Base-by-base conservation (phyloP, 164 flowering plant species). In the Magnolia kwangsiensis region DNA sequence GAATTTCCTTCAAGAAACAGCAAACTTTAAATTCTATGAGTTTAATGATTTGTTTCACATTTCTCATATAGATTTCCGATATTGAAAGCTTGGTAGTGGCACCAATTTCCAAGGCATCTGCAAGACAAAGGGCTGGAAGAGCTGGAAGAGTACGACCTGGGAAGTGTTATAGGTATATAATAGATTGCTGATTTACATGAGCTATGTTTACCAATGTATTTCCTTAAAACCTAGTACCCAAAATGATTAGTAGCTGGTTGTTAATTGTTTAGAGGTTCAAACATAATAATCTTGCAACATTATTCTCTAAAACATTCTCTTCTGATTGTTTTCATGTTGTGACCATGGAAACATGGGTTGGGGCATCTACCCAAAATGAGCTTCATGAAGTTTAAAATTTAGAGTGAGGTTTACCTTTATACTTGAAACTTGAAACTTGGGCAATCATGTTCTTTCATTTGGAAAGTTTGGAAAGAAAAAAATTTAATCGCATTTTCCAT, bases 71-170 rank as follows among this genome's bases (percentile, higher is more conserved):
- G 99, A 85, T 96, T 49, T 83, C 97, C 51, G 96, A 96, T 80
- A 90, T 96, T 78, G 99, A 96, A 84, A 96, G 84, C 81, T 88
- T 96, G 74, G 85, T 96, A 11, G 96, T 96, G 81, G 89, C 98
- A 72, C 98, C 98, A 69, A 90, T 96, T 84, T 96, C 98, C 8
- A 91, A 88, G 85, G 99, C 99, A 72, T 94, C 98, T 78, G 97
- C 99, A 69, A 82, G 92, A 78, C 99, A 96, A 87, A 90, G 99
- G 81, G 88, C 98, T 82, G 99, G 99, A 75, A 91, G 99, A 79
- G 98, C 98, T 90, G 99, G 99, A 72, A 87, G 99, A 85, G 85
- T 94, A 71, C 87, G 98, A 8, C 96, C 99, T 14, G 99, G 99
- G 50, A 94, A 96, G 77, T 96, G 99, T 83, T 96, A 87, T 81